phyloP scores from a whole-genome alignment of 2,329 filamentous ascomycete genomes.

The Aplosporella prunicola region DNA sequence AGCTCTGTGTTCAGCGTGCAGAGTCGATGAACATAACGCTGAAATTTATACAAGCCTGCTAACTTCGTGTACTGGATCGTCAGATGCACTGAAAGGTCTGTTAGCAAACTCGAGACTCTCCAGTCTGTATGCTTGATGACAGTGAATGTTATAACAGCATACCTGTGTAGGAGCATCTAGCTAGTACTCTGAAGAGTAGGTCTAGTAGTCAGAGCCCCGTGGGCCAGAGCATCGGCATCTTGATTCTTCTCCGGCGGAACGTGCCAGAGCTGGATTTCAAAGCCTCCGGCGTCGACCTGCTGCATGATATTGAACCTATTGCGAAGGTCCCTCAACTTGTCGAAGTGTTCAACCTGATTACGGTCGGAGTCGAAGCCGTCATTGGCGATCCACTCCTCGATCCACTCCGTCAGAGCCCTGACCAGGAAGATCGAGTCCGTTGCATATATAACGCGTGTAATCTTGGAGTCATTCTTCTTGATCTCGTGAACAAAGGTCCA shows the following conservation, averaged over 20 bases:
- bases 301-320: constrained; percentile 15
- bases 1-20: no score
- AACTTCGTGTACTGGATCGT: no score
- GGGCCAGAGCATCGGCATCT: constrained; percentile 15
- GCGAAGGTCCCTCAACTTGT: constrained; percentile 13
- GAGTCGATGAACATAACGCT: no score
- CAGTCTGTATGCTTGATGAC: no score
- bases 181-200: no score
- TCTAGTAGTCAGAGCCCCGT: constrained; percentile 19
- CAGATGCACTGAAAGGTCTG: no score
- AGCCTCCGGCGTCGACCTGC: constrained; percentile 10
- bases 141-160: no score
- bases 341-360: constrained; percentile 19
- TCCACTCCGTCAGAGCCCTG: constrained; percentile 22
- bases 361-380: constrained; percentile 21
- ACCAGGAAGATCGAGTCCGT: constrained; percentile 29
- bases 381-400: constrained; percentile 24
- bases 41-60: no score
- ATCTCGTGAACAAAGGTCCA: constrained; percentile 10
- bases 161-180: no score
- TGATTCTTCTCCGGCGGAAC: constrained; percentile 17
- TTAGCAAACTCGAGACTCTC: no score
- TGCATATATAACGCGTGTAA: constrained; percentile 13
- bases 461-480: constrained; percentile 1
- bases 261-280: constrained; percentile 21